Percentiles rank a stretch among this genome's conserved stretches.
Conservation (phyloP, 805 yeast species). For the Starmerella apis region DNA sequence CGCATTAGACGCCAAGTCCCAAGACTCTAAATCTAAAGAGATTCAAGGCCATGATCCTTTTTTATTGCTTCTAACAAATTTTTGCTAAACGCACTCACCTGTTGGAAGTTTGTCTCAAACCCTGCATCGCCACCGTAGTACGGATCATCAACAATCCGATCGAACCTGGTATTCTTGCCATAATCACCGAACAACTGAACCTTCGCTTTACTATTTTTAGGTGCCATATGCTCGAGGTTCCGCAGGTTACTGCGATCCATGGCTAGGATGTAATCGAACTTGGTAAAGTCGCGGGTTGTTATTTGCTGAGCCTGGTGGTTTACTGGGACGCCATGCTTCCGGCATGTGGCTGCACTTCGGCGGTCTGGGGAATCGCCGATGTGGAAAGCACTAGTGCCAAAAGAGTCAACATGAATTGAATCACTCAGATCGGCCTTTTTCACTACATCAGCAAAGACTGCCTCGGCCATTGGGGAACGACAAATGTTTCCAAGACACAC, state of each 20-base stretch:
- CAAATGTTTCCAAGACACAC: conserved; percentile 92
- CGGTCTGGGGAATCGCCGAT: conserved; percentile 73
- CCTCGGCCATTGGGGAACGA: conserved; percentile 98
- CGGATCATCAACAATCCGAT: conserved; percentile 70
- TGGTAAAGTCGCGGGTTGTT: conserved; percentile 53
- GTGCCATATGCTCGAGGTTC: conserved; percentile 35
- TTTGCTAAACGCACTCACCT: conserved; percentile 63
- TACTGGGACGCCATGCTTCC: conserved; percentile 60
- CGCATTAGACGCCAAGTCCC: no score
- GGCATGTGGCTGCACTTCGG: conserved; percentile 59
- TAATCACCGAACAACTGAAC: conserved; percentile 74
- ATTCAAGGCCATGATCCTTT: conserved; percentile 5
- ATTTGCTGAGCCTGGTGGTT: conserved; percentile 67
- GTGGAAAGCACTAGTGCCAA: conserved; percentile 82
- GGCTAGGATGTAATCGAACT: conserved; percentile 49
- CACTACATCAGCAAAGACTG: conserved; percentile 64
- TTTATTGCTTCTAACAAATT: conserved; percentile 43
- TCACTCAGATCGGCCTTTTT: conserved; percentile 38
- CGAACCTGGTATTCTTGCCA: conserved; percentile 43
- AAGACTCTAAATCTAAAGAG: not conserved
- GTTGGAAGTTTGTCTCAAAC: conserved; percentile 68
- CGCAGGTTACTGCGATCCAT: conserved; percentile 42
- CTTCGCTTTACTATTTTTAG: conserved; percentile 40
- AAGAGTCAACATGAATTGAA: conserved; percentile 57
- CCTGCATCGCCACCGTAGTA: conserved; percentile 84